These are phyloP conservation scores for Malassezia pachydermatis DNA, from an alignment of 1,284 basidiomycete species.

Conservation along the genomic window DNA sequence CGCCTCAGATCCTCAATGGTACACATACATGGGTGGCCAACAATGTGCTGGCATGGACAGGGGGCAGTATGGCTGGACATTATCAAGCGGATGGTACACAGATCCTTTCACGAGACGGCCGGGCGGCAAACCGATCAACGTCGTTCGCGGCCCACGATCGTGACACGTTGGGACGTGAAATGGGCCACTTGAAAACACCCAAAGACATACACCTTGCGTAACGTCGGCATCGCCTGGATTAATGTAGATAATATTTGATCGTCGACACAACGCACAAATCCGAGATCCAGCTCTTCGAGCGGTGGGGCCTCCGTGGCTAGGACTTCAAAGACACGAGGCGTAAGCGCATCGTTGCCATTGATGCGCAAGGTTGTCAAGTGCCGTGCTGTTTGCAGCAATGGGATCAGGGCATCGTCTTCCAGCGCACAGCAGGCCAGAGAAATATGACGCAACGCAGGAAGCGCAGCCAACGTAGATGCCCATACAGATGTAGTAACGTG, in stretches of 20 bases:
- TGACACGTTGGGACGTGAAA: slow-evolving; percentile 18
- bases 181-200: slow-evolving; percentile 35
- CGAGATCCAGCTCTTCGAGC: slow-evolving; percentile 63
- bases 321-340: slow-evolving; percentile 51
- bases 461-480: background rate
- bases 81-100: background rate
- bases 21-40: background rate
- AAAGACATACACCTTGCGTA: slow-evolving; percentile 44
- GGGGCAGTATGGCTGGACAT: slow-evolving; percentile 14
- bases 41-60: slow-evolving; percentile 17
- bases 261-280: slow-evolving; percentile 75
- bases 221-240: slow-evolving; percentile 46
- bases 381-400: slow-evolving; percentile 50
- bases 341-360: slow-evolving; percentile 56
- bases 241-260: slow-evolving; percentile 69
- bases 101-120: slow-evolving; percentile 2
- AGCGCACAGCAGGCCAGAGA: slow-evolving; percentile 50
- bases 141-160: slow-evolving; percentile 30
- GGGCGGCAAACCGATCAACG: background rate
- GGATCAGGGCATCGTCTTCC: slow-evolving; percentile 55
- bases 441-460: slow-evolving; percentile 47
- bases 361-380: slow-evolving; percentile 59
- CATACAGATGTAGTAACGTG: slow-evolving; percentile 10
- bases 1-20: slow-evolving; percentile 2
- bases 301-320: slow-evolving; percentile 49